These are phyloP conservation scores for Epichloe coenophiala DNA, from an alignment of 2,329 filamentous ascomycete species.

Conservation along the genomic window DNA sequence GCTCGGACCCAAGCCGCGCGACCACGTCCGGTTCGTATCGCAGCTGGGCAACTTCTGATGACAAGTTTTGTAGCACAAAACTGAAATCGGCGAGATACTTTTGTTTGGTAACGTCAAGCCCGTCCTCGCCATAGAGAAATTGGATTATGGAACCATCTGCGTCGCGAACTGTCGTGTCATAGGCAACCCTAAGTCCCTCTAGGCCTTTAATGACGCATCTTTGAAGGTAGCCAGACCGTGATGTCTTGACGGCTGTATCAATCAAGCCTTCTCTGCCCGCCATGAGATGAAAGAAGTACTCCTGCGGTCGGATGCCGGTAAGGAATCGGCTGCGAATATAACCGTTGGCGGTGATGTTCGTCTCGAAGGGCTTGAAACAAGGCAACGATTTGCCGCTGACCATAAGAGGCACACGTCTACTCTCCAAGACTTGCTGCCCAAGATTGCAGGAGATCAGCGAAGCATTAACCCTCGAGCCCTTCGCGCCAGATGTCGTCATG, in stretches of 20 bases:
- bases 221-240: slow-evolving; percentile 90
- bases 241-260: slow-evolving; percentile 97
- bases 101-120: slow-evolving; percentile 85
- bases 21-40: slow-evolving; percentile 44
- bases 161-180: slow-evolving; percentile 88
- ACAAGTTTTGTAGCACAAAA: slow-evolving; percentile 77
- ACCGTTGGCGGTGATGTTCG: slow-evolving; percentile 75
- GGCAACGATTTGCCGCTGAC: slow-evolving; percentile 93
- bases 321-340: slow-evolving; percentile 95
- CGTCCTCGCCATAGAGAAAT: slow-evolving; percentile 94
- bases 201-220: slow-evolving; percentile 97
- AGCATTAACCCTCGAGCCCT: slow-evolving; percentile 85
- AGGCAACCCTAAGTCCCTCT: slow-evolving; percentile 84
- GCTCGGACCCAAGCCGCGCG: slow-evolving; percentile 34
- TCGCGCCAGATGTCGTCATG: slow-evolving; percentile 95
- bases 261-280: slow-evolving; percentile 95
- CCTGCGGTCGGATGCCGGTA: slow-evolving; percentile 91
- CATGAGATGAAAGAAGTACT: slow-evolving; percentile 99
- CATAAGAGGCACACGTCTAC: slow-evolving; percentile 89
- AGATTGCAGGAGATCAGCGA: slow-evolving; percentile 97
- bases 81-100: slow-evolving; percentile 83
- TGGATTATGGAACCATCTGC: slow-evolving; percentile 88
- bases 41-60: slow-evolving; percentile 65
- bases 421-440: slow-evolving; percentile 91
- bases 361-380: slow-evolving; percentile 87